Conservation (phyloP, 2,329 filamentous ascomycete species). For the Ophiocordyceps robertsii region DNA sequence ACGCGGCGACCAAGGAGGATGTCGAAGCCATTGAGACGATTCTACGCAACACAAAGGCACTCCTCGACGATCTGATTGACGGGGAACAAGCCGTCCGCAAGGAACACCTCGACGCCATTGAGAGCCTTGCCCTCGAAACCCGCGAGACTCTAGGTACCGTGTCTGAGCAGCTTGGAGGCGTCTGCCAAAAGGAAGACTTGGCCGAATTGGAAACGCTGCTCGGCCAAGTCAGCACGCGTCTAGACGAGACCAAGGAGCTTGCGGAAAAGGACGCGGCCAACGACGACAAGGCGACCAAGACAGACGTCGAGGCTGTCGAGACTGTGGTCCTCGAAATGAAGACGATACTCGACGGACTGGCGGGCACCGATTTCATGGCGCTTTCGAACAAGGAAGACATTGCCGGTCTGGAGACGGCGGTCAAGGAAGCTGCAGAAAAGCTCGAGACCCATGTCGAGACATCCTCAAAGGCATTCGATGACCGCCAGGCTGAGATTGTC, state of each 20-base stretch:
- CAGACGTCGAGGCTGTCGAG: conserved; percentile 70
- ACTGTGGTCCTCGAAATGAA: conserved; percentile 79
- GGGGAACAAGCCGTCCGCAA: conserved; percentile 56
- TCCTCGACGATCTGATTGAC: conserved; percentile 68
- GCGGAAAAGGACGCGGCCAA: conserved; percentile 39
- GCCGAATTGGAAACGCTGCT: conserved; percentile 64
- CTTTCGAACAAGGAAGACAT: conserved; percentile 69
- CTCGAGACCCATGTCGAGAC: conserved; percentile 55
- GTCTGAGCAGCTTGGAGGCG: conserved; percentile 51
- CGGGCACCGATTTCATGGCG: conserved; percentile 54
- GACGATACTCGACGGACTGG: conserved; percentile 58
- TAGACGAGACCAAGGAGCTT: conserved; percentile 60
- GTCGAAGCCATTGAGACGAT: conserved; percentile 85
- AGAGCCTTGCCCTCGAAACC: conserved; percentile 55
- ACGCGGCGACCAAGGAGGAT: conserved; percentile 53
- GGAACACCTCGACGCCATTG: conserved; percentile 52
- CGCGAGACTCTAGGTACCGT: conserved; percentile 60
- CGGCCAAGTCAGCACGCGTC: conserved; percentile 58
- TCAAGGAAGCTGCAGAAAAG: conserved; percentile 60
- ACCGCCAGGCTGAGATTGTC: conserved; percentile 72
- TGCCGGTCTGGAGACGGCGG: conserved; percentile 44
- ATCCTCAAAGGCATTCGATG: conserved; percentile 67
- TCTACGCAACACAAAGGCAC: conserved; percentile 76
- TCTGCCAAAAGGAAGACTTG: conserved; percentile 69
- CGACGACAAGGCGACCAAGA: conserved; percentile 60